phyloP scores from a whole-genome alignment of 805 yeast species.

The Lipomyces yamanashiensis region DNA sequence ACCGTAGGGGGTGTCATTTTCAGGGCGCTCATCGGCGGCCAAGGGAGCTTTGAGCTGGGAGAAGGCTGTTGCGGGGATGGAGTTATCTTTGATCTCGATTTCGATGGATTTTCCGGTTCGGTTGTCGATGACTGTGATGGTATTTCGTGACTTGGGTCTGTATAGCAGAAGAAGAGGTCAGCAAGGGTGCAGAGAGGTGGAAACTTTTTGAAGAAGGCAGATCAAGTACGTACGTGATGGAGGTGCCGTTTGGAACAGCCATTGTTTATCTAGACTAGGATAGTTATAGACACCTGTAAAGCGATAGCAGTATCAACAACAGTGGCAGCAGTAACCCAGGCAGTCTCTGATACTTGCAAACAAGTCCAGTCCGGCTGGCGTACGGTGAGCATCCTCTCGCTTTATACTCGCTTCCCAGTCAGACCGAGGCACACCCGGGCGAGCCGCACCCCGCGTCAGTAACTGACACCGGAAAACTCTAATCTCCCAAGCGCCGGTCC shows the following conservation, averaged over 20 bases:
- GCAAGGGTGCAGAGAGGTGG: background rate
- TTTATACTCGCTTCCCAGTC: background rate
- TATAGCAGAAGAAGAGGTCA: background rate
- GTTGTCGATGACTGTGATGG: constrained; percentile 36
- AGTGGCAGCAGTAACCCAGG: background rate
- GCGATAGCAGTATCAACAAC: background rate
- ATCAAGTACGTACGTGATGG: background rate
- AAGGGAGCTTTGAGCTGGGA: constrained; percentile 33
- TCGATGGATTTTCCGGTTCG: constrained; percentile 35
- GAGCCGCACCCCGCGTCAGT: constrained; percentile 13
- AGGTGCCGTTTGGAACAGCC: constrained; percentile 8
- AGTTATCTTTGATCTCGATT: constrained; percentile 30
- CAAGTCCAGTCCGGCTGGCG: background rate
- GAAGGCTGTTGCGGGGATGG: constrained; percentile 35
- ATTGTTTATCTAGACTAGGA: background rate
- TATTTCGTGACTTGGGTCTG: constrained; percentile 19
- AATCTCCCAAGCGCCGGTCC: background rate
- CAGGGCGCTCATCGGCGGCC: constrained; percentile 25
- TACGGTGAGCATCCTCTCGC: background rate
- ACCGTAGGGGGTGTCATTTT: constrained; percentile 35
- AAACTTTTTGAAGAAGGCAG: background rate
- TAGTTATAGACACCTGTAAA: too few relatives aligned
- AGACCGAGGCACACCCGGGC: constrained; percentile 8
- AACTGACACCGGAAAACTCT: background rate
- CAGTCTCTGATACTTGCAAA: background rate